Base-by-base conservation (phyloP, 495 filamentous ascomycete genomes). In the Aspergillus asperescens region DNA sequence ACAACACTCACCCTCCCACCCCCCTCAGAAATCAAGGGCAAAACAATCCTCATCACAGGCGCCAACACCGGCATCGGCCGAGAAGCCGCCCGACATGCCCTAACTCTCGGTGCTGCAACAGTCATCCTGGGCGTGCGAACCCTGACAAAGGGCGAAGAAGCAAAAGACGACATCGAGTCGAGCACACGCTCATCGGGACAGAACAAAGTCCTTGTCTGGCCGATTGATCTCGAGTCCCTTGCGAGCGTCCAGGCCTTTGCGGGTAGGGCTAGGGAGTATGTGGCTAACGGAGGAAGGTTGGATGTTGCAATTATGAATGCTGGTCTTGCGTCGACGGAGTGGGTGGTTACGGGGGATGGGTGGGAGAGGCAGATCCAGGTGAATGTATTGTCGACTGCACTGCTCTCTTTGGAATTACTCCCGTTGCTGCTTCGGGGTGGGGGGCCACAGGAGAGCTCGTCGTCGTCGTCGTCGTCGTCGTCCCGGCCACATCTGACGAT, bases 331-430 rank as follows among this genome's bases (percentile, higher is more conserved):
- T 20, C 19, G 1, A 9, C 24, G 7, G 13, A 13, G 5, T 55
- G 45, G 37, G 8, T 1, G 0, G 18, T 39, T 4, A 40, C 37
- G 2, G 7, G 5, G 0, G 37, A 48, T 32, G 52, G 52, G 0
- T 55, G 42, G 37, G 52, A 55, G 25, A 22, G 15, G 0, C n/a
- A 6, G 0, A 25, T 55, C 2, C 52, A 55, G 38, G 45, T 49
- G 1, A 63, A 60, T 47, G 54, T 57, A 1, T 41, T 63, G 1
- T 47, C 52, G 3, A 61, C 55, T 5, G 42, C 52, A 19, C 18
- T 61, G 15, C 25, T 64, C 1, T 43, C 23, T 19, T 13, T 57
- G n/a, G 23, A 35, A 22, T 27, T 56, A 24, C 25, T 55, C 18
- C 44, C 44, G 27, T 1, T 46, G 20, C 19, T 55, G 18, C 27